phyloP scores from a whole-genome alignment of 768 basidiomycete genomes.

The Bullera alba region DNA sequence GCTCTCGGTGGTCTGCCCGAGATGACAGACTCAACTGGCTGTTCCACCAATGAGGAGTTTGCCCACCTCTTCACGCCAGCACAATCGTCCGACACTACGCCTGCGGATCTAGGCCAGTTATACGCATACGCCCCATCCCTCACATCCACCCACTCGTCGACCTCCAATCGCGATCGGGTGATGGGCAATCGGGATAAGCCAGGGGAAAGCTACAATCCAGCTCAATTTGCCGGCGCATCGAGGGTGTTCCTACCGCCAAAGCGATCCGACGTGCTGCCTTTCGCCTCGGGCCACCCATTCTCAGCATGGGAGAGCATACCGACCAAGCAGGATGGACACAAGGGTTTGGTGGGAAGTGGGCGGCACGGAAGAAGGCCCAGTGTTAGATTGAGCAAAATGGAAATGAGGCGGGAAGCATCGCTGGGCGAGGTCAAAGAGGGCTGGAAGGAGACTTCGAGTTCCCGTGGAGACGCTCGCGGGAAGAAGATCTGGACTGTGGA shows the following conservation, averaged over 20 bases:
- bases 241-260: slow-evolving; percentile 3
- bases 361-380: background rate
- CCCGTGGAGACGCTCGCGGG: background rate
- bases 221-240: background rate
- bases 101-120: background rate
- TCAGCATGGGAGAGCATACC: slow-evolving; percentile 10
- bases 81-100: background rate
- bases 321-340: no score
- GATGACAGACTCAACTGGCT: background rate
- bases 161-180: slow-evolving; percentile 20
- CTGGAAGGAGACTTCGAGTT: slow-evolving; percentile 14
- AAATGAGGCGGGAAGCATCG: background rate
- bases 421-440: background rate
- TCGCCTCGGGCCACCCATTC: slow-evolving; percentile 7
- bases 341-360: background rate
- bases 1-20: background rate
- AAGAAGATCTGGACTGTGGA: slow-evolving; percentile 27
- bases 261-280: slow-evolving; percentile 13
- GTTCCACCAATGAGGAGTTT: slow-evolving; percentile 6
- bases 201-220: no score
- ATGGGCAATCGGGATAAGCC: slow-evolving; percentile 13
- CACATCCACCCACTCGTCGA: slow-evolving; percentile 6
- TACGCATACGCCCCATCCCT: slow-evolving; percentile 5
- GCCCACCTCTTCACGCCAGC: slow-evolving; percentile 16
- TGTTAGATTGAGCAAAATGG: background rate